These are phyloP conservation scores for Candolleomyces efflorescens DNA, from an alignment of 768 basidiomycete genomes.

Conservation along the genomic window DNA sequence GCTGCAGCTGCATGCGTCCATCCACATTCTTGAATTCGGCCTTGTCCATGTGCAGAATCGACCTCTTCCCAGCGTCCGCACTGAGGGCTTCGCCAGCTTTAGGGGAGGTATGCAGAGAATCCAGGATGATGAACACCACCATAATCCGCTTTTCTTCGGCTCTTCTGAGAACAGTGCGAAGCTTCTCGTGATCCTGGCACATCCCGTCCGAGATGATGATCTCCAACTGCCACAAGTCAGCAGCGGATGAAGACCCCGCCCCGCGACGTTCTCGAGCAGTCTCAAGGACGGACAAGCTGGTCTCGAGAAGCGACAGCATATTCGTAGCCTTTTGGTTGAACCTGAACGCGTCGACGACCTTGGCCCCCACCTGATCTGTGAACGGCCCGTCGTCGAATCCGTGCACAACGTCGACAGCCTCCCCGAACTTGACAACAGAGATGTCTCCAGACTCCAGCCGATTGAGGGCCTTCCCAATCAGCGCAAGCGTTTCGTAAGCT, in stretches of 20 bases:
- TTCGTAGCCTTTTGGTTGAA: slow-evolving; percentile 91
- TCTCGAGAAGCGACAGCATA: slow-evolving; percentile 77
- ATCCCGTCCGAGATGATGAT: slow-evolving; percentile 99
- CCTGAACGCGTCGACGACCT: slow-evolving; percentile 78
- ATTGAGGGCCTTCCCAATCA: slow-evolving; percentile 86
- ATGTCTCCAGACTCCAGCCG: slow-evolving; percentile 96
- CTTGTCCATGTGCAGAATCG: slow-evolving; percentile 91
- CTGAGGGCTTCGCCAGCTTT: slow-evolving; percentile 12
- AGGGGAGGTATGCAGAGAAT: slow-evolving; percentile 61
- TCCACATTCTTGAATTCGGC: slow-evolving; percentile 80
- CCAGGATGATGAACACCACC: slow-evolving; percentile 95
- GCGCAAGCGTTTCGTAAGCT: slow-evolving; percentile 88
- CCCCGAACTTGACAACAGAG: slow-evolving; percentile 87
- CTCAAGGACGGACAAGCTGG: slow-evolving; percentile 69
- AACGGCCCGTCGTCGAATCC: slow-evolving; percentile 80
- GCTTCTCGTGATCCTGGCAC: slow-evolving; percentile 89
- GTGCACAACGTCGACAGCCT: slow-evolving; percentile 83
- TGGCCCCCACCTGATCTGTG: slow-evolving; percentile 74
- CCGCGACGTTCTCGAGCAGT: slow-evolving; percentile 67
- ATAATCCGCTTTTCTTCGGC: slow-evolving; percentile 90
- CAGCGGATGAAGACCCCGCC: slow-evolving; percentile 57
- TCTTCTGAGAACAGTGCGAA: slow-evolving; percentile 73
- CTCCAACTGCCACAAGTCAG: slow-evolving; percentile 94
- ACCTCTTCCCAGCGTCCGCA: slow-evolving; percentile 44
- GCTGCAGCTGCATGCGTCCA: slow-evolving; percentile 81